Conservation (phyloP, 108 stramenopile genomes). For the Cyclostephanos invisitatus region DNA sequence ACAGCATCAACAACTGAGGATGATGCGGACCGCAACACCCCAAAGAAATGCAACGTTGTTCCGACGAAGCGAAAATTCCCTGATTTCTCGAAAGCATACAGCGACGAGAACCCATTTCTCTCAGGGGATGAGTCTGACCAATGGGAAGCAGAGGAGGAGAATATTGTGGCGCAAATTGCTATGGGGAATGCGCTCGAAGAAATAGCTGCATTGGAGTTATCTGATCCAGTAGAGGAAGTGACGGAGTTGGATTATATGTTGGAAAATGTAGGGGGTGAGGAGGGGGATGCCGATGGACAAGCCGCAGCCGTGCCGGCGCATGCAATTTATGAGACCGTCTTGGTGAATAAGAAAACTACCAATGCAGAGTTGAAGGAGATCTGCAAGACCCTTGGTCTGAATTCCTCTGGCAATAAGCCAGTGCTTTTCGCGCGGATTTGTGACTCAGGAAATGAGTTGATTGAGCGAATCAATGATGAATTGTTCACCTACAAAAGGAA, state of each 20-base stretch:
- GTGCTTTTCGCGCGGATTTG: not conserved
- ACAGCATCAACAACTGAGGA: no score
- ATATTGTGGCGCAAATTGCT: not conserved
- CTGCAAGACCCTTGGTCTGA: not conserved
- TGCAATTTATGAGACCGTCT: not conserved
- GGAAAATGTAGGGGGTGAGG: not conserved
- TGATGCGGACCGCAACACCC: no score
- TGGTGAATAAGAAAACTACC: not conserved
- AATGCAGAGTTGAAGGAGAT: not conserved
- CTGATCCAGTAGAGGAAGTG: not conserved
- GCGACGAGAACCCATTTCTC: not conserved
- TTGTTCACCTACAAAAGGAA: not conserved
- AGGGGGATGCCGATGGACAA: not conserved
- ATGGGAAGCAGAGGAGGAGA: not conserved
- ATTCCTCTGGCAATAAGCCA: not conserved
- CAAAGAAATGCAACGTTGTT: not conserved
- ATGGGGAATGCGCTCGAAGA: not conserved
- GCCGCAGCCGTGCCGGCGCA: not conserved
- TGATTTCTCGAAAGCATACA: constrained; percentile 1
- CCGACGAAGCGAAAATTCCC: not conserved
- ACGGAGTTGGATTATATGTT: not conserved
- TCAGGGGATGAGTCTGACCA: not conserved
- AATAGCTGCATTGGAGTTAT: not conserved
- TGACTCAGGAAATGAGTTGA: not conserved
- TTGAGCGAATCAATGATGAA: not conserved